These are phyloP conservation scores for Phlebiopsis gigantea DNA, from an alignment of 768 basidiomycete species.

Conservation along the genomic window DNA sequence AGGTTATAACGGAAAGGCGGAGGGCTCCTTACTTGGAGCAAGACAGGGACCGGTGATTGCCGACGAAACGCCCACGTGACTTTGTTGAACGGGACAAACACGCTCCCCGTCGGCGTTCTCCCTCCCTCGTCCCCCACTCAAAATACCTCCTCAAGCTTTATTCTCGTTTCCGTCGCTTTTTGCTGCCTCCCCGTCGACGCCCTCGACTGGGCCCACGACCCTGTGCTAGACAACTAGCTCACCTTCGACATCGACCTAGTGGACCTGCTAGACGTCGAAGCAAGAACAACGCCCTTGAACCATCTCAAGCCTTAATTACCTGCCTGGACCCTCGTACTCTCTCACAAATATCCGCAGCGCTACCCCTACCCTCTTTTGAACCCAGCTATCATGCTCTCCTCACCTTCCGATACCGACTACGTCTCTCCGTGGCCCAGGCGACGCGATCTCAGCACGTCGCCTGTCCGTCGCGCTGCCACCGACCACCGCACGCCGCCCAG, in stretches of 20 bases:
- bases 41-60: not conserved
- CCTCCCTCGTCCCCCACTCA: not conserved
- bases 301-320: slow-evolving; percentile 6
- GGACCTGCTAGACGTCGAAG: not conserved
- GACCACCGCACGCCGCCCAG: slow-evolving; percentile 31
- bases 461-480: slow-evolving; percentile 21
- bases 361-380: slow-evolving; percentile 24
- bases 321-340: slow-evolving; percentile 11
- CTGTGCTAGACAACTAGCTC: not conserved
- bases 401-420: slow-evolving; percentile 31
- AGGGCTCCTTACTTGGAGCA: not conserved
- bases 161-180: not conserved
- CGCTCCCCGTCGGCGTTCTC: no score
- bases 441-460: slow-evolving; percentile 29
- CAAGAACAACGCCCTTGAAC: not conserved
- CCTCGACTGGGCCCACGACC: not conserved
- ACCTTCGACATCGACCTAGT: not conserved
- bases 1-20: not conserved
- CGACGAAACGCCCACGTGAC: slow-evolving; percentile 1
- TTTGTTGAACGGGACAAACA: not conserved
- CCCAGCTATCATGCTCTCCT: slow-evolving; percentile 23
- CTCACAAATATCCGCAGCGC: slow-evolving; percentile 12
- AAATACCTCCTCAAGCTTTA: not conserved
- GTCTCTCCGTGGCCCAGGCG: slow-evolving; percentile 28
- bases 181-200: not conserved